Evolutionary conservation across 2,329 filamentous ascomycete genomes (phyloP), one percentile per base, ranked within the genome.

Genomic region (Colletotrichum zoysiae): DNA sequence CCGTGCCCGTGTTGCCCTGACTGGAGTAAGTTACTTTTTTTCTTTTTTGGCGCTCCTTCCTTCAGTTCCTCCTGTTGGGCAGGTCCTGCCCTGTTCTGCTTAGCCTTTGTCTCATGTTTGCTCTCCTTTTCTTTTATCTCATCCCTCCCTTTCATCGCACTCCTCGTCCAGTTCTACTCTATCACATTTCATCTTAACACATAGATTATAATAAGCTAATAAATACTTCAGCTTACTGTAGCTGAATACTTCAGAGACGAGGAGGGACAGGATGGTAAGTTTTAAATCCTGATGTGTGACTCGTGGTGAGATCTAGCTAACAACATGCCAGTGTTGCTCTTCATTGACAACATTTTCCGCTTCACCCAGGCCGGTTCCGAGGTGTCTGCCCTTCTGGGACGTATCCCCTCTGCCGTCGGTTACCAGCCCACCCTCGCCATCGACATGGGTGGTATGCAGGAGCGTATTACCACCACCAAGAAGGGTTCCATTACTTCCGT

Each of bases 321-420:
- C 73, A 70, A 74, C 16, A 70, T 60, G 1, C 38, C 40, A 93
- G 94, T 98, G 90, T 90, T 98, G 84, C 95, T 98, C 85, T 98
- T 98, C 90, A 98, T 98, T 85, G 96, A 99, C 93, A 99, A 99
- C 91, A 98, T 99, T 88, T 98, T 98, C 94, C 93, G 96, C 83
- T 98, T 98, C 91, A 98, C 95, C 78, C 95, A 98, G 89, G 96
- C 96, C 85, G 96, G 96, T 95, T 98, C 96, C 81, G 96, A 99
- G 89, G 96, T 99, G 91, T 98, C 95, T 89, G 96, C 96, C 82
- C 91, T 99, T 84, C 90, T 99, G 77, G 96, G 96, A 90, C 95
- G 96, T 95, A 99, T 99, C 82, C 96, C 96, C 86, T 99, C 96
- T 90, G 96, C 96, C 84, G 96, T 99, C 93, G 96, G 96, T 92